Conservation (phyloP, 805 yeast genomes). For the Candida taoyuanica region DNA sequence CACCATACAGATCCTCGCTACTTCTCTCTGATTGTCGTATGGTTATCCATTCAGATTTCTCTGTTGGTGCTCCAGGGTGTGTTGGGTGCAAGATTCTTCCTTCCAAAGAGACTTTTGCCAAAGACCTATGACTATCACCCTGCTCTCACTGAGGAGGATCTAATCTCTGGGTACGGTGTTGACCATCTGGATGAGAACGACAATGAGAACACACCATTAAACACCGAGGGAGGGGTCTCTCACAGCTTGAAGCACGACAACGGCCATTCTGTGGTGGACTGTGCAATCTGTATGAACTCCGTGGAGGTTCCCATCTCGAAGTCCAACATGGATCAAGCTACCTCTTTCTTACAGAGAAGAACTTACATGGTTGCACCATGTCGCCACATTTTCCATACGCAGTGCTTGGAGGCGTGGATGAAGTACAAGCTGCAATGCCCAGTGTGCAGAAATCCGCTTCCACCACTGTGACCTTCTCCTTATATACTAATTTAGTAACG, state of each 20-base stretch:
- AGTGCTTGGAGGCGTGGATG: conserved; percentile 94
- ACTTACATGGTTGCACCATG: conserved; percentile 87
- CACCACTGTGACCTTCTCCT: conserved; percentile 53
- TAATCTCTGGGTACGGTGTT: conserved; percentile 57
- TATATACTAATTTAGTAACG: neutral
- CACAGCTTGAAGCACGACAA: conserved; percentile 29
- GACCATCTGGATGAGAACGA: conserved; percentile 35
- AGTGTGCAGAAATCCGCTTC: conserved; percentile 79
- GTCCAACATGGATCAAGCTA: conserved; percentile 23
- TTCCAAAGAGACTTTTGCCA: conserved; percentile 72
- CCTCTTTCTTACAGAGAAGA: conserved; percentile 29
- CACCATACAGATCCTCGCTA: conserved; percentile 60
- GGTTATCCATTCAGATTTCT: conserved; percentile 58
- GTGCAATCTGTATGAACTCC: conserved; percentile 87
- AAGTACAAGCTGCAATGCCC: conserved; percentile 90
- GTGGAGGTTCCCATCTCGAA: conserved; percentile 52
- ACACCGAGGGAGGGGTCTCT: conserved; percentile 16
- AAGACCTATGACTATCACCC: conserved; percentile 83
- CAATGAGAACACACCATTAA: conserved; percentile 15
- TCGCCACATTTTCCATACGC: conserved; percentile 81
- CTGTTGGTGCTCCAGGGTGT: conserved; percentile 58
- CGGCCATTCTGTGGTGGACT: conserved; percentile 54
- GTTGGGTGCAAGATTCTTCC: conserved; percentile 78
- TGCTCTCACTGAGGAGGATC: conserved; percentile 48
- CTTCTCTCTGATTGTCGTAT: conserved; percentile 41